phyloP scores from a whole-genome alignment of 2,329 filamentous ascomycete genomes.

The Neofusicoccum parvum region DNA sequence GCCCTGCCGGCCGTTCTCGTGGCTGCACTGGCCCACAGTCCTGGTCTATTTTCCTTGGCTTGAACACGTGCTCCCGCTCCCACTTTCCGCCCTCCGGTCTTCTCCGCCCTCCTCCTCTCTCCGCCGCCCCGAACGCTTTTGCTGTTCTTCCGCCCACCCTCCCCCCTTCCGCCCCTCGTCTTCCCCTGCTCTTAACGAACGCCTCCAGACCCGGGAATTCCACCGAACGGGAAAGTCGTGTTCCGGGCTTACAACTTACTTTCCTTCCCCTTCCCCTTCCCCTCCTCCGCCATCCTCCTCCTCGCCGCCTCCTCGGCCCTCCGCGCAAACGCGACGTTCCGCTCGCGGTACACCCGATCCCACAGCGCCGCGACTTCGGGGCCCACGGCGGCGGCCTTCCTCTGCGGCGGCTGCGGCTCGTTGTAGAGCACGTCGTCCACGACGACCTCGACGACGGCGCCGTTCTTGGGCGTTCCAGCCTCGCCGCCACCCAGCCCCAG shows the following conservation, averaged over 20 bases:
- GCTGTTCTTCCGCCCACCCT: too few species aligned
- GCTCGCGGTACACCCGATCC: constrained; percentile 31
- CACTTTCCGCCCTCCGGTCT: background rate
- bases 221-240: too few species aligned
- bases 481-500: constrained; percentile 17
- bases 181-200: too few species aligned
- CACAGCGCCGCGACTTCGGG: constrained; percentile 25
- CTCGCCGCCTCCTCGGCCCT: constrained; percentile 5
- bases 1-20: constrained; percentile 1
- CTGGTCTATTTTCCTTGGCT: background rate
- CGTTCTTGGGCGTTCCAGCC: constrained; percentile 24
- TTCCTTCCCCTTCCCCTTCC: background rate
- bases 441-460: constrained; percentile 32
- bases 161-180: too few species aligned
- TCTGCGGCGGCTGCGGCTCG: constrained; percentile 23
- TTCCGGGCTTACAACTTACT: background rate
- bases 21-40: too few species aligned
- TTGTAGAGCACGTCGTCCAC: constrained; percentile 30
- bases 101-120: background rate
- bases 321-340: constrained; percentile 29
- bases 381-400: constrained; percentile 26
- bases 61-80: background rate
- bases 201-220: too few species aligned
- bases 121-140: background rate
- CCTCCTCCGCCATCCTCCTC: background rate